A percentile compares a stretch with the other conserved stretches of the same genome.
Evolutionary conservation across 2,329 filamentous ascomycete species (phyloP).

Genomic region (Sodiomyces alkalinus): DNA sequence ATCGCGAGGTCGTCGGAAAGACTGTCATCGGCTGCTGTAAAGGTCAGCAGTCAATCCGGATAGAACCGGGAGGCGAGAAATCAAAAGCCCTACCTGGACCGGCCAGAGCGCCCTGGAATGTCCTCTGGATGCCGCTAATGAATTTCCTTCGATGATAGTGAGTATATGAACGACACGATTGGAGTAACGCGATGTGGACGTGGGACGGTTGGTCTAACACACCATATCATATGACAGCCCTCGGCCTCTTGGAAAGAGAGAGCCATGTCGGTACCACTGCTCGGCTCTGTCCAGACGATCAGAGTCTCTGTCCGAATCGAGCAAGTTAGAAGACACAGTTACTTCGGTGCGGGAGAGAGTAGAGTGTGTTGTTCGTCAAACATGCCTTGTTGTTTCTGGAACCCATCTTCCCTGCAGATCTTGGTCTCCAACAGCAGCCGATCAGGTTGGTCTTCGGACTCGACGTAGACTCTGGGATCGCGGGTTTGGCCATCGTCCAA

Average conservation of each 20-base stretch:
- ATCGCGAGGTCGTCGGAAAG: slow-evolving; percentile 74
- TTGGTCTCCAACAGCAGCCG: slow-evolving; percentile 75
- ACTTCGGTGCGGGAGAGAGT: slow-evolving; percentile 15
- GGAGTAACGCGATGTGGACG: background rate
- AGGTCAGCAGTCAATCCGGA: too few relatives aligned
- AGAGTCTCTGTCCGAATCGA: slow-evolving; percentile 57
- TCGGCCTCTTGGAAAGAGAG: slow-evolving; percentile 96
- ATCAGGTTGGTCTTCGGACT: slow-evolving; percentile 83
- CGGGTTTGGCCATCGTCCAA: slow-evolving; percentile 47
- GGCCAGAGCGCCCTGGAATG: slow-evolving; percentile 43
- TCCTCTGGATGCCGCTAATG: slow-evolving; percentile 70
- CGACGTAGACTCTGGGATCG: slow-evolving; percentile 76
- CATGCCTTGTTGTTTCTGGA: slow-evolving; percentile 93
- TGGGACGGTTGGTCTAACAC: too few relatives aligned
- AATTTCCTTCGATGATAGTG: slow-evolving; percentile 70
- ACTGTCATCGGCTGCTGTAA: slow-evolving; percentile 66
- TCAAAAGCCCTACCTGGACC: slow-evolving; percentile 49
- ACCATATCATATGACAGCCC: slow-evolving; percentile 88
- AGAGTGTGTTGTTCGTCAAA: slow-evolving; percentile 12
- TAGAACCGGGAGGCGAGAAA: too few relatives aligned
- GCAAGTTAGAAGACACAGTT: slow-evolving; percentile 2
- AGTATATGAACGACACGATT: slow-evolving; percentile 6
- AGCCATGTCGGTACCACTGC: slow-evolving; percentile 84
- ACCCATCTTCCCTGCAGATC: slow-evolving; percentile 87
- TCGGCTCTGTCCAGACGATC: slow-evolving; percentile 90